Conservation (phyloP, 2,329 filamentous ascomycete species). For the Sordariomycetes sp. region DNA sequence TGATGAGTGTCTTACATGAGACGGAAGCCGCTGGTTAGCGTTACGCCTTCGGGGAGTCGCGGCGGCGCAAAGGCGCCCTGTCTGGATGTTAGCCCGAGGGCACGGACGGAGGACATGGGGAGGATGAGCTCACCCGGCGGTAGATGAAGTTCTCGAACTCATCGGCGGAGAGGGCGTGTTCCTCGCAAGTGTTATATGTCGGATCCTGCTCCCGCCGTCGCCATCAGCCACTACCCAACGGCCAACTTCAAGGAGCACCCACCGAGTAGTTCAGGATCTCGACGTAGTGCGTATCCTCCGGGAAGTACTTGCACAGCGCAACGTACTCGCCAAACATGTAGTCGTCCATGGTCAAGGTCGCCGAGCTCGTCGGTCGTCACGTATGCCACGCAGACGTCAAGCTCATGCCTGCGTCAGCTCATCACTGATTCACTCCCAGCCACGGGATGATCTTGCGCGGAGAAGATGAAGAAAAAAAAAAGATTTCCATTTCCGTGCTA, state of each 20-base stretch:
- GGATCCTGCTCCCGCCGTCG: conserved; percentile 32
- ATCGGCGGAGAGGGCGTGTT: conserved; percentile 35
- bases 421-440: no score
- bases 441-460: no score
- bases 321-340: conserved; percentile 41
- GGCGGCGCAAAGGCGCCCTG: conserved; percentile 41
- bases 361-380: background rate
- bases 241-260: conserved; percentile 12
- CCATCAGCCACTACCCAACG: background rate
- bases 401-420: no score
- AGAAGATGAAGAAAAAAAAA: no score
- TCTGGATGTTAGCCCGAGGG: background rate
- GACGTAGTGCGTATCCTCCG: conserved; percentile 39
- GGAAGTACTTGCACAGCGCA: conserved; percentile 29
- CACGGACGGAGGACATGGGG: background rate
- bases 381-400: background rate
- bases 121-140: conserved; percentile 25
- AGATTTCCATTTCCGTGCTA: no score
- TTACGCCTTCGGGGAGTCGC: conserved; percentile 25
- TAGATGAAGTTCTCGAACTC: conserved; percentile 46
- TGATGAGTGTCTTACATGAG: conserved; percentile 30
- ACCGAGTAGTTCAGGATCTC: conserved; percentile 49
- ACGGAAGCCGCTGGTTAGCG: conserved; percentile 35
- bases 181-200: conserved; percentile 32
- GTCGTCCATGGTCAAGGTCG: conserved; percentile 33